Percentiles rank a stretch among this genome's conserved stretches.
phyloP scores from a whole-genome alignment of 1,284 basidiomycete species.

The Moniliella sp. region DNA sequence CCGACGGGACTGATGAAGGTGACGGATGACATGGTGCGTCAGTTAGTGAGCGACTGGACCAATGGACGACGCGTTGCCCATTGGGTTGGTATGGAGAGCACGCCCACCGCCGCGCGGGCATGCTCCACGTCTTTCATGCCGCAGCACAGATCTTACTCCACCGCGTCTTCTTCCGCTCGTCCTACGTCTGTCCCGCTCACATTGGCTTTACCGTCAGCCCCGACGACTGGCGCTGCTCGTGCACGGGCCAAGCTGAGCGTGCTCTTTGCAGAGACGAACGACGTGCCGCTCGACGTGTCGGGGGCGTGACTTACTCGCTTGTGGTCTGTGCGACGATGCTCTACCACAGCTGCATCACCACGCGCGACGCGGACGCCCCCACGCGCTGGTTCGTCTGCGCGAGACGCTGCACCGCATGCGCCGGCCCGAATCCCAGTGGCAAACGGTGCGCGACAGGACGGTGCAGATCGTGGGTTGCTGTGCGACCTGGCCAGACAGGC shows the following conservation, averaged over 20 bases:
- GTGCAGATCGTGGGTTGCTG: no score
- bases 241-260: no score
- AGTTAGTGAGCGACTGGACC: constrained; percentile 20
- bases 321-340: constrained; percentile 25
- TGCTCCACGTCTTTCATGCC: constrained; percentile 17
- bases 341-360: constrained; percentile 22
- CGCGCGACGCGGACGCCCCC: constrained; percentile 15
- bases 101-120: constrained; percentile 14
- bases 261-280: no score
- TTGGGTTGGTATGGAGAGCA: constrained; percentile 12
- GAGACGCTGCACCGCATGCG: no score
- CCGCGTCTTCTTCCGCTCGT: constrained; percentile 26
- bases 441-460: no score
- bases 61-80: constrained; percentile 19
- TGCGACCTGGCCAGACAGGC: no score
- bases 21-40: constrained; percentile 20
- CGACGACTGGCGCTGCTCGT: constrained; percentile 21
- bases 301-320: constrained; percentile 19
- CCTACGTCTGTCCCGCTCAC: constrained; percentile 24
- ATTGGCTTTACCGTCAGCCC: constrained; percentile 23
- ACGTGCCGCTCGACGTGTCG: no score
- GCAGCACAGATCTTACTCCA: constrained; percentile 25
- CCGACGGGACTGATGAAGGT: constrained; percentile 27
- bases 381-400: no score
- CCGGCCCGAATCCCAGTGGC: no score